Evolutionary conservation across 306 rosid species (phyloP).

Genomic region (Abrus precatorius): DNA sequence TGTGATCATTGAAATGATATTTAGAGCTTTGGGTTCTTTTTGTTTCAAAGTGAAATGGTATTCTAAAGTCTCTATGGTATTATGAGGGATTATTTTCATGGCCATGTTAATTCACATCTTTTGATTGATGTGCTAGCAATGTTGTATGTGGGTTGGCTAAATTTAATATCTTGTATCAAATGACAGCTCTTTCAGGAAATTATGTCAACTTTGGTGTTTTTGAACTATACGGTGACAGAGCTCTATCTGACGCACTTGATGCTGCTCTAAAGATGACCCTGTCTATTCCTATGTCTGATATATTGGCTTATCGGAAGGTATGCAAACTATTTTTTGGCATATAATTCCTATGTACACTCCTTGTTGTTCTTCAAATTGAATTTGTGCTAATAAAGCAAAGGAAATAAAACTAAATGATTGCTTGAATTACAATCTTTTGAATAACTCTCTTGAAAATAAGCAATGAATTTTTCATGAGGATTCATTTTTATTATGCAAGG

Average conservation of each 20-base stretch:
- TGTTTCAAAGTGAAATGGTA: neutral
- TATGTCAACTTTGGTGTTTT: slow-evolving; percentile 98
- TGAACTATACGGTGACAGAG: slow-evolving; percentile 96
- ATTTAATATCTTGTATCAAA: slow-evolving; percentile 35
- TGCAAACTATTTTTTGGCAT: slow-evolving; percentile 42
- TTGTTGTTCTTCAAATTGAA: slow-evolving; percentile 16
- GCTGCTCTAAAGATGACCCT: slow-evolving; percentile 91
- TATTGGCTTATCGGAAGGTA: slow-evolving; percentile 96
- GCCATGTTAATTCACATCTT: slow-evolving; percentile 18
- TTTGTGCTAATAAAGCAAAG: slow-evolving; percentile 17
- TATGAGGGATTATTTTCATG: slow-evolving; percentile 23
- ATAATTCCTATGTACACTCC: slow-evolving; percentile 13
- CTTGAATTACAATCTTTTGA: neutral
- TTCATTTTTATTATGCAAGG: neutral
- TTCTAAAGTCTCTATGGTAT: slow-evolving; percentile 6
- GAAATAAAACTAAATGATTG: slow-evolving; percentile 32
- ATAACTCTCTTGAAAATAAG: neutral
- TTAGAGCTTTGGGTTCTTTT: slow-evolving; percentile 20
- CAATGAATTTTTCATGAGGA: neutral
- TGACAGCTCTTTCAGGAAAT: slow-evolving; percentile 95
- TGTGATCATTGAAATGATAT: neutral
- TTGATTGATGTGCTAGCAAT: slow-evolving; percentile 25
- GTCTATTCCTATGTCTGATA: slow-evolving; percentile 92
- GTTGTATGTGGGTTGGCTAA: slow-evolving; percentile 32
- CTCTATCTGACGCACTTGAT: slow-evolving; percentile 90